Base-by-base conservation (phyloP, 169 alveolate species). In the Perkinsus marinus region DNA sequence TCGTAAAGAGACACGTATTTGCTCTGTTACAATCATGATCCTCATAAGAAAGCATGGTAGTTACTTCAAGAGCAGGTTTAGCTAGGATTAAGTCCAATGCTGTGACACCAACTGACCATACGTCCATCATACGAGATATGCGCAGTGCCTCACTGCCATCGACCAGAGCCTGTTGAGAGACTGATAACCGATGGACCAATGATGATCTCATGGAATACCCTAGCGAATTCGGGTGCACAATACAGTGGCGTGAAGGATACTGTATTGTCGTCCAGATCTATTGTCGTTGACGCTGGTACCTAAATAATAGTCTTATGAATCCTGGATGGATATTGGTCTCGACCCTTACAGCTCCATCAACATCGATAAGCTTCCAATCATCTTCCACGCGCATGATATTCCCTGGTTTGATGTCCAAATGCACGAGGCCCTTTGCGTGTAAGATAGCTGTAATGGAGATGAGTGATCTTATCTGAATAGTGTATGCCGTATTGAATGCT, bases 161-260 rank as follows among this genome's bases (percentile, higher is more conserved):
- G 30, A 57, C 34, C 7, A 57, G 79, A 26, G 79, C 79, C 79
- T 57, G 34, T 13, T 57, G 22, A 57, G 9, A 43, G 68, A 9
- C 68, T 43, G 26, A 10, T 13, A 34, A 34, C 43, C 36, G 43
- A 34, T 79, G n/a, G 90, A 90, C 79, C 89, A 22, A 13, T n/a
- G n/a, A 10, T 41, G 46, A 10, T 10, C 10, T 41, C 46, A 41
- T 41, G n/a, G n/a, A 41, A 10, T 19, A 90, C 57, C 30, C 91
- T 93, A 38, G 94, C 94, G 93, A 93, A 93, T 89, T 93, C 94
- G 26, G 94, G 94, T 37, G 94, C 93, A 91, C 94, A 93, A 91
- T 93, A 93, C 92, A 92, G 43, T 0, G 94, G 94, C 39, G 94
- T 91, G 92, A 93, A 93, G 39, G 94, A 89, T 89, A 93, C 92